These are phyloP conservation scores for Puccinia hordei DNA, from an alignment of 1,284 basidiomycete species.

Conservation along the genomic window DNA sequence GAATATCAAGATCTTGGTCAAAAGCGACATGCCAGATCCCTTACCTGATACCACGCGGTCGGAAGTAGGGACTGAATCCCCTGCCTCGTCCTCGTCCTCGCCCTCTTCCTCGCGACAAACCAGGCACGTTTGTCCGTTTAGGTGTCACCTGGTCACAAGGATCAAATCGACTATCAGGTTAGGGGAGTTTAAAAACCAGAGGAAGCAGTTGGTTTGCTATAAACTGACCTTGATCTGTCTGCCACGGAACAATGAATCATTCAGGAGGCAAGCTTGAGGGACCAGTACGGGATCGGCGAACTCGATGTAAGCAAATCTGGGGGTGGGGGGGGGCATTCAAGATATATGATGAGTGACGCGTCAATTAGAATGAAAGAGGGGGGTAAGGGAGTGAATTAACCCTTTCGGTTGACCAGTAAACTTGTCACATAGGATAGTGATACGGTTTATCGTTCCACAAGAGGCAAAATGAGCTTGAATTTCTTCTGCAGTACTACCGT, in stretches of 20 bases:
- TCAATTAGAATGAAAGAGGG: neutral
- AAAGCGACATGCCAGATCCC: neutral
- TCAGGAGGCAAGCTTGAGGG: constrained; percentile 88
- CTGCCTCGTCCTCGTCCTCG: constrained; percentile 58
- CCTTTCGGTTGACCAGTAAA: constrained; percentile 99
- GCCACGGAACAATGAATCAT: constrained; percentile 91
- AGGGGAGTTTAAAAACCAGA: constrained; percentile 25
- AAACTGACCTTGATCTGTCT: constrained; percentile 81
- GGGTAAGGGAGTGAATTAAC: constrained; percentile 64
- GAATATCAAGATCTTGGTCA: neutral
- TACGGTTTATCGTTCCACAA: constrained; percentile 96
- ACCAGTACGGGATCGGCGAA: constrained; percentile 93
- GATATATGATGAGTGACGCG: neutral
- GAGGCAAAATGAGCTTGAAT: constrained; percentile 97
- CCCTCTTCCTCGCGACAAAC: constrained; percentile 64
- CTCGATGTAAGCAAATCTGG: constrained; percentile 95
- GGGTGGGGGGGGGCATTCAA: too few species aligned
- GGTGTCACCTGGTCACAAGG: constrained; percentile 70
- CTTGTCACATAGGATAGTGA: constrained; percentile 99
- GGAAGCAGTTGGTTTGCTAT: constrained; percentile 28
- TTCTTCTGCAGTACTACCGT: constrained; percentile 94
- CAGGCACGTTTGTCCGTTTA: constrained; percentile 90
- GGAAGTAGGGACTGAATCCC: constrained; percentile 48
- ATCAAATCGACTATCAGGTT: neutral
- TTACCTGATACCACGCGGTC: constrained; percentile 47